A percentile compares a stretch with the other conserved stretches of the same genome.
phyloP scores from a whole-genome alignment of 305 asterid genomes.

The Nicotiana rustica region DNA sequence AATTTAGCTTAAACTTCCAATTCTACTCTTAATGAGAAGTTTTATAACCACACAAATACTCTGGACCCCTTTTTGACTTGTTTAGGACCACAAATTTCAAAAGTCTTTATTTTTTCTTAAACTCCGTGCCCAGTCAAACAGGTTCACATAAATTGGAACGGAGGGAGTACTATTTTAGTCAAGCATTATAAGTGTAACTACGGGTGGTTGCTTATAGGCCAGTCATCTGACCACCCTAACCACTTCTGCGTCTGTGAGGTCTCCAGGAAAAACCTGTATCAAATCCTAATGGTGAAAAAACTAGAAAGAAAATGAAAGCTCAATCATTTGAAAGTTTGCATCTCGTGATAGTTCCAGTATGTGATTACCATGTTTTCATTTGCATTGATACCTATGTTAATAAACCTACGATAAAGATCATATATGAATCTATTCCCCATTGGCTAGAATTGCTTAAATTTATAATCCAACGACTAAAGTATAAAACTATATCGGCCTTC shows the following conservation, averaged over 20 bases:
- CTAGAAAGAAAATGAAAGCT: neutral
- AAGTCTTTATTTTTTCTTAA: no score
- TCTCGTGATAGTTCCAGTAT: neutral
- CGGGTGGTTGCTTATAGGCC: neutral
- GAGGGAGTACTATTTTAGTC: neutral
- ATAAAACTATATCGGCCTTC: conserved; percentile 8
- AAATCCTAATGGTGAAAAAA: neutral
- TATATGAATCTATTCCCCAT: neutral
- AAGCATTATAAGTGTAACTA: neutral
- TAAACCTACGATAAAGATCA: neutral
- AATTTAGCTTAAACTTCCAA: no score
- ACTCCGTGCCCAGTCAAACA: no score
- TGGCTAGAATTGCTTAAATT: neutral
- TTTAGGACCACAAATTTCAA: no score
- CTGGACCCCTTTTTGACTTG: no score
- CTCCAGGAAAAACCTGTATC: conserved; percentile 10
- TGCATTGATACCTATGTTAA: conserved; percentile 1
- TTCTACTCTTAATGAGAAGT: no score
- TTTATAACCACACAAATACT: no score
- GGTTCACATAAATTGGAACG: no score
- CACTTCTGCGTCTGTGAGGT: neutral
- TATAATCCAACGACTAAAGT: neutral
- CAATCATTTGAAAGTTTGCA: neutral
- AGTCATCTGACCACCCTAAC: neutral
- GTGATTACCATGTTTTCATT: neutral